phyloP scores from a whole-genome alignment of 2,329 filamentous ascomycete genomes.

The Epichloe festucae region DNA sequence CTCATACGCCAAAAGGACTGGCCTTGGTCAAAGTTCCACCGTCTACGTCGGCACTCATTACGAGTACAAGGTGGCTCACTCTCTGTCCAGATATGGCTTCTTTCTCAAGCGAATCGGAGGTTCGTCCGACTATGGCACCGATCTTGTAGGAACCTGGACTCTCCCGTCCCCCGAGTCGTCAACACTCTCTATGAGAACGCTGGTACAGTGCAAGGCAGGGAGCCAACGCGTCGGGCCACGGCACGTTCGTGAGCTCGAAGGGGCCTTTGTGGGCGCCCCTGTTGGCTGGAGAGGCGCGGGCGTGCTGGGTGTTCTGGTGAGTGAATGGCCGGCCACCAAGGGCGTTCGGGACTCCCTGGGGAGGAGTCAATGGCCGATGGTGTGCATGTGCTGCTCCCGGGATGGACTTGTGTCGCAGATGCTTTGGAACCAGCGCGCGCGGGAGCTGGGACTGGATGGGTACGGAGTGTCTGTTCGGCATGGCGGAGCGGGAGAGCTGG shows the following conservation, averaged over 20 bases:
- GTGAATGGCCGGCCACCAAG: constrained; percentile 57
- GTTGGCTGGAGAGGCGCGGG: constrained; percentile 53
- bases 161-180: constrained; percentile 25
- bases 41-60: constrained; percentile 63
- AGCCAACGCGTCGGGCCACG: constrained; percentile 39
- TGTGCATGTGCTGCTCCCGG: constrained; percentile 49
- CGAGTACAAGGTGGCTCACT: constrained; percentile 53
- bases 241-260: constrained; percentile 63
- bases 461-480: constrained; percentile 38
- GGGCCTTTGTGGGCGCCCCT: constrained; percentile 62
- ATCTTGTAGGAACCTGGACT: constrained; percentile 59
- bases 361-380: constrained; percentile 56
- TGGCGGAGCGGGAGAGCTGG: constrained; percentile 21
- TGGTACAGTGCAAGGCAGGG: constrained; percentile 57
- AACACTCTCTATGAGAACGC: constrained; percentile 27
- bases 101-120: constrained; percentile 52
- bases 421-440: constrained; percentile 57
- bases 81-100: constrained; percentile 50
- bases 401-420: constrained; percentile 52
- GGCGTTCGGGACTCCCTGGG: constrained; percentile 64
- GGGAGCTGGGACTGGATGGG: constrained; percentile 48
- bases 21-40: constrained; percentile 41
- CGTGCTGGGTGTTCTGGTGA: constrained; percentile 59
- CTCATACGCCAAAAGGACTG: constrained; percentile 43
- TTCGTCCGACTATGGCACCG: constrained; percentile 56